These are phyloP conservation scores for Lactarius vividus DNA, from an alignment of 768 basidiomycete genomes.

Conservation along the genomic window DNA sequence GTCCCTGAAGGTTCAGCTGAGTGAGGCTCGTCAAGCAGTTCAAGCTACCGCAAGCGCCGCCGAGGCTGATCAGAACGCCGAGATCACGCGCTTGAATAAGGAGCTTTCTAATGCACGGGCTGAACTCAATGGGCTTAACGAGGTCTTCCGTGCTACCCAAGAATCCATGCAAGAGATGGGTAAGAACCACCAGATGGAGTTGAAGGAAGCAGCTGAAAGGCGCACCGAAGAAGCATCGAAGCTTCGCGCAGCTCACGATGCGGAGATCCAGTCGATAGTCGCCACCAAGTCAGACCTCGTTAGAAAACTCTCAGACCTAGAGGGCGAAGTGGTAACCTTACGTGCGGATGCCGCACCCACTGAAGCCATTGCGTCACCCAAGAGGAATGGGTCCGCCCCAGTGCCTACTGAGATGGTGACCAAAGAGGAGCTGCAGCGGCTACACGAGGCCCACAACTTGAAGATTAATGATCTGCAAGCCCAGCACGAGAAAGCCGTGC, in stretches of 20 bases:
- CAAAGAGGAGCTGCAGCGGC: constrained; percentile 70
- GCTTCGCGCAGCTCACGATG: constrained; percentile 56
- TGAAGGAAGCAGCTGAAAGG: constrained; percentile 69
- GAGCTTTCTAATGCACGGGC: constrained; percentile 65
- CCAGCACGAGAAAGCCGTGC: constrained; percentile 58
- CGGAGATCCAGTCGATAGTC: constrained; percentile 54
- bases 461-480: constrained; percentile 74
- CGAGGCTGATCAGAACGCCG: constrained; percentile 49
- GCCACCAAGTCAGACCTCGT: constrained; percentile 62
- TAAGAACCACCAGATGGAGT: constrained; percentile 62
- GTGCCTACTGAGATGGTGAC: constrained; percentile 51
- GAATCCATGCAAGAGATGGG: constrained; percentile 69
- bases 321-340: constrained; percentile 70
- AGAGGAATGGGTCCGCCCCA: constrained; percentile 50
- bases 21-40: constrained; percentile 53
- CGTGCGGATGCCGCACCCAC: constrained; percentile 51
- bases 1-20: constrained; percentile 58
- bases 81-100: constrained; percentile 53
- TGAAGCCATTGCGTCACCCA: constrained; percentile 47
- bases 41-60: constrained; percentile 35
- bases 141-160: constrained; percentile 66
- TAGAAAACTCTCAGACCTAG: constrained; percentile 65
- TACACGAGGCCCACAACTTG: constrained; percentile 83
- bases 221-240: constrained; percentile 71
- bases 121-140: constrained; percentile 62